Percentiles rank a stretch among this genome's conserved stretches.
phyloP scores from a whole-genome alignment of 192 early-diverging fungal species.

The Rhizoclosmatium globosum region DNA sequence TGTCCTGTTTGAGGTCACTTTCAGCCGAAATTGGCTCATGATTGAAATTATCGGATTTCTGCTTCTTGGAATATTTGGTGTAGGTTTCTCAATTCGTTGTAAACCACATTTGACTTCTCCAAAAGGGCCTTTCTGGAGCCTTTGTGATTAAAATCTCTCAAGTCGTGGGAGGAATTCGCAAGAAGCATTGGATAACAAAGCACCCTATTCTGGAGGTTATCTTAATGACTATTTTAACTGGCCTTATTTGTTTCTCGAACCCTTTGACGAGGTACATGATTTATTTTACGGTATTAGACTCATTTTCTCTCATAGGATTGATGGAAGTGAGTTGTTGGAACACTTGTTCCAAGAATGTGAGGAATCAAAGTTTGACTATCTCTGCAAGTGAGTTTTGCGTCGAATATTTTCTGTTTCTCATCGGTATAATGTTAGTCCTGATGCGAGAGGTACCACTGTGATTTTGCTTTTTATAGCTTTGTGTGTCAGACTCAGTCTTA shows the following conservation, averaged over 20 bases:
- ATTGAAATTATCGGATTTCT: constrained; percentile 94
- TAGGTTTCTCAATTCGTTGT: constrained; percentile 30
- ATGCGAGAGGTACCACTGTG: constrained; percentile 18
- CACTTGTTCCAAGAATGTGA: constrained; percentile 91
- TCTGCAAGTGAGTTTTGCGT: constrained; percentile 47
- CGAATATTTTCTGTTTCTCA: neutral
- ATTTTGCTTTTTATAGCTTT: constrained; percentile 42
- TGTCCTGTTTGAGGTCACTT: constrained; percentile 77
- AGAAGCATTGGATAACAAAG: constrained; percentile 69
- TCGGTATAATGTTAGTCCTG: neutral
- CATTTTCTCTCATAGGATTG: constrained; percentile 63
- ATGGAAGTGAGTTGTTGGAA: constrained; percentile 82
- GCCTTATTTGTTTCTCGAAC: constrained; percentile 79
- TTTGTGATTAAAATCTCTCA: constrained; percentile 79
- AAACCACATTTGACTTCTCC: neutral
- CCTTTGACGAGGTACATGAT: constrained; percentile 74
- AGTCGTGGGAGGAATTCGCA: constrained; percentile 74
- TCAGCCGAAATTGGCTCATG: constrained; percentile 87
- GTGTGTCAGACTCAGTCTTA: constrained; percentile 37
- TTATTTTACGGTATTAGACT: neutral
- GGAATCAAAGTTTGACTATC: constrained; percentile 46
- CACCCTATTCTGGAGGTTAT: constrained; percentile 82
- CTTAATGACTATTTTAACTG: constrained; percentile 74
- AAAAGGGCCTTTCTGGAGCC: constrained; percentile 85
- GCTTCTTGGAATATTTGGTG: constrained; percentile 83